Conservation (phyloP, 1,284 basidiomycete genomes). For the Sporisorium exsertum region DNA sequence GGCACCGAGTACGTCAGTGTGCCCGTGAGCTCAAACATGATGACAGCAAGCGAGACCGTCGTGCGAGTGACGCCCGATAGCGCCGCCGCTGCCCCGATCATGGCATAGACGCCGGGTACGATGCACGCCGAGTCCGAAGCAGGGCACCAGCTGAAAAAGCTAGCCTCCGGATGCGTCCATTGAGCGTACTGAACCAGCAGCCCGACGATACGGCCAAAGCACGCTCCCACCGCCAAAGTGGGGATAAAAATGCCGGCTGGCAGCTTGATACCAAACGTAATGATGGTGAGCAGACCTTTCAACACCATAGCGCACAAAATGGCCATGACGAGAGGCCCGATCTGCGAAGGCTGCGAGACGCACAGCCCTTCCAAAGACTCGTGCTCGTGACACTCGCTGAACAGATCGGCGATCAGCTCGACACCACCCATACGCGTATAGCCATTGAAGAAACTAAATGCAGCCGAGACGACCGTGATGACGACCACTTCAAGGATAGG, state of each 20-base stretch:
- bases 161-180: conserved; percentile 75
- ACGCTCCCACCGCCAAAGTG: conserved; percentile 92
- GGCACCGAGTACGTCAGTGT: conserved; percentile 94
- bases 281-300: conserved; percentile 80
- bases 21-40: conserved; percentile 96
- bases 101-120: conserved; percentile 83
- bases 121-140: conserved; percentile 70
- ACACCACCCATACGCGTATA: conserved; percentile 94
- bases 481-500: conserved; percentile 86
- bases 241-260: conserved; percentile 94
- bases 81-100: conserved; percentile 84
- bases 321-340: conserved; percentile 77
- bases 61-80: conserved; percentile 80
- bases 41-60: conserved; percentile 92
- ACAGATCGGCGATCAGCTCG: conserved; percentile 79
- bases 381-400: conserved; percentile 73
- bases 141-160: conserved; percentile 74
- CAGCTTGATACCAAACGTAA: conserved; percentile 86
- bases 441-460: conserved; percentile 87
- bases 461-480: conserved; percentile 72
- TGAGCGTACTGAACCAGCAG: conserved; percentile 84
- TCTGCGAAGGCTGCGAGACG: conserved; percentile 77
- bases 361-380: conserved; percentile 76
- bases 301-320: conserved; percentile 75
- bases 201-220: conserved; percentile 90